phyloP scores from a whole-genome alignment of 1,284 basidiomycete genomes.

The Butyriboletus appendiculatus region DNA sequence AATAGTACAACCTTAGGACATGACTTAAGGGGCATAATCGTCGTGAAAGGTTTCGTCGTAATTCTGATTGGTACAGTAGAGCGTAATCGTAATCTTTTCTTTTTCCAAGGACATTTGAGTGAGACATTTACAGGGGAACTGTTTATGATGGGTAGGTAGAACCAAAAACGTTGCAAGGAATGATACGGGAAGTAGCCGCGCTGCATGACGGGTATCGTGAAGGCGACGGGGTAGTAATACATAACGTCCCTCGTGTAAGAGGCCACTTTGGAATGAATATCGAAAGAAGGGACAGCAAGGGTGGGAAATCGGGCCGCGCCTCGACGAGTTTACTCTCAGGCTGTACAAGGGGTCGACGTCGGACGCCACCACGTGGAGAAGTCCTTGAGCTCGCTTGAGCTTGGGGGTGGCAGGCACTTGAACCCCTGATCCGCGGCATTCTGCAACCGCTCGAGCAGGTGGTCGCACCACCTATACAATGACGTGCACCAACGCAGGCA shows the following conservation, averaged over 20 bases:
- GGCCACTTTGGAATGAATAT: background rate
- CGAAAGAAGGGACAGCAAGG: background rate
- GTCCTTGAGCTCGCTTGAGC: constrained; percentile 7
- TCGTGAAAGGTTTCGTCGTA: constrained; percentile 5
- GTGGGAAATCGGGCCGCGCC: background rate
- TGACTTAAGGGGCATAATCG: background rate
- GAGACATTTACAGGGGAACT: background rate
- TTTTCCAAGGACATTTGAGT: constrained; percentile 2
- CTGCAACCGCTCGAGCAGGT: constrained; percentile 11
- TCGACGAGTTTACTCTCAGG: constrained; percentile 4
- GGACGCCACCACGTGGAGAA: constrained; percentile 2
- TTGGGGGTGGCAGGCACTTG: background rate
- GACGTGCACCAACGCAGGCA: constrained; percentile 30
- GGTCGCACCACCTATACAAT: constrained; percentile 16
- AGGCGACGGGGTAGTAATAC: background rate
- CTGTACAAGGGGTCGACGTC: background rate
- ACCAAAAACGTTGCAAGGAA: constrained; percentile 3
- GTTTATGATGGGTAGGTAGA: constrained; percentile 2
- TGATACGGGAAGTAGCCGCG: background rate
- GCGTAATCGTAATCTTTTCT: constrained; percentile 9
- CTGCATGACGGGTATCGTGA: constrained; percentile 11
- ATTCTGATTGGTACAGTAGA: constrained; percentile 22
- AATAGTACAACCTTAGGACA: constrained; percentile 11
- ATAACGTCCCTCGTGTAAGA: background rate
- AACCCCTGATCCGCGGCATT: background rate